These are phyloP conservation scores for Pythium scleroteichum DNA, from an alignment of 352 stramenopile species.

Conservation along the genomic window DNA sequence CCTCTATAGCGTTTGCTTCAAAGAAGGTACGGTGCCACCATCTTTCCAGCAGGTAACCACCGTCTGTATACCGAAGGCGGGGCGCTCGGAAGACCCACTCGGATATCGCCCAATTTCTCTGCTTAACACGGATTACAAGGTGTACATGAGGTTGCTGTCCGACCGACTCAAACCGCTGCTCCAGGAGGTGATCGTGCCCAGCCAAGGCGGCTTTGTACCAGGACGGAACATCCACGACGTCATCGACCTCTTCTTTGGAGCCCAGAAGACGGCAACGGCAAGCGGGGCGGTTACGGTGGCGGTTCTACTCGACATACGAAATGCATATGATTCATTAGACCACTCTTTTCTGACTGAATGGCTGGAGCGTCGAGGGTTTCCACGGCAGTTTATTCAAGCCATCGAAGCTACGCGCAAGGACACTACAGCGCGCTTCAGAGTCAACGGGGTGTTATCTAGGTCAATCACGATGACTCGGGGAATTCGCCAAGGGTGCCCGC, in stretches of 20 bases:
- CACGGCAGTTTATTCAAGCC: background rate
- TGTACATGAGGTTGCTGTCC: background rate
- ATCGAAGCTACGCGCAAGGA: background rate
- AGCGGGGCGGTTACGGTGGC: no score
- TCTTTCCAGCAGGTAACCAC: no score
- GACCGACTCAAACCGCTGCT: background rate
- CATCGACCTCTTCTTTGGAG: background rate
- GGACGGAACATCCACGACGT: constrained; percentile 4
- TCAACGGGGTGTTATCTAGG: background rate
- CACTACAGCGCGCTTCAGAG: constrained; percentile 1
- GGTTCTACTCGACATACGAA: constrained; percentile 10
- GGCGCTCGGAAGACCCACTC: background rate
- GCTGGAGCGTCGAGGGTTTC: background rate
- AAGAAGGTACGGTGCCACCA: no score
- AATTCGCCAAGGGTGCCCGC: constrained; percentile 14
- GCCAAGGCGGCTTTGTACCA: constrained; percentile 9
- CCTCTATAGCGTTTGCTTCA: no score
- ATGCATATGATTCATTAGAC: constrained; percentile 16
- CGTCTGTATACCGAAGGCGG: constrained; percentile 5
- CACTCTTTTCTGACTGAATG: background rate
- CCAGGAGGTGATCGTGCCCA: background rate
- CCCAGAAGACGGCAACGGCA: background rate
- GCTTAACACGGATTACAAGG: constrained; percentile 17
- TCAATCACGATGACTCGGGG: background rate
- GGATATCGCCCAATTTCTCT: constrained; percentile 9